Evolutionary conservation across 768 basidiomycete genomes (phyloP), one percentile per base, ranked within the genome.

Genomic region (Russula virescens): DNA sequence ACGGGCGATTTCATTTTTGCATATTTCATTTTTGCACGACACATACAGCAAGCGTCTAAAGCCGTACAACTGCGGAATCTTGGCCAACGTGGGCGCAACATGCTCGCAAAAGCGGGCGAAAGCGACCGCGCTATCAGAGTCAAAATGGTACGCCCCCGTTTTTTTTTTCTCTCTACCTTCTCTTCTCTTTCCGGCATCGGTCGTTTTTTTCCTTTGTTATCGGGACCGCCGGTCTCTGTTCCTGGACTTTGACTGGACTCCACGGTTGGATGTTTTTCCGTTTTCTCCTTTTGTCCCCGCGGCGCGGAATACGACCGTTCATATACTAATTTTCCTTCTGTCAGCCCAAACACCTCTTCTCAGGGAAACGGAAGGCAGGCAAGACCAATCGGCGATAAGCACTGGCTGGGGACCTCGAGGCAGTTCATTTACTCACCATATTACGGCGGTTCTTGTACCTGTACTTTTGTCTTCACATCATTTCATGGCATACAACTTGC

Each of bases 81-180:
- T 58, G 88, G 87, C 7, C 94, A 96, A 73, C 81, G 96, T 68
- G 83, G 82, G 58, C 88, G 93, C 63, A 96, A 96, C 73, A 84
- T 85, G 80, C 80, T 86, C 48, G 96, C 93, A 26, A 92, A 88
- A 72, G 95, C 94, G 43, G 91, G 91, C 62, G 96, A 99, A 81
- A 80, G 83, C 62, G 93, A 95, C 77, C 85, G 91, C 67, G 81
- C 81, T 13, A 93, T 93, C 76, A 81, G 77, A 71, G 81, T 80
- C 65, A 92, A 92, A 81, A 92, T 89, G 90, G 91, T 91, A 55
- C 14, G 80, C 77, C 26, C 34, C 35, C 57, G 43, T 26, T 47
- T 40, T 34, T 21, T 40, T 7, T 49, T 38, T 28, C 25, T 23
- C 1, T 28, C 38, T 8, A 21, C 6, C 10, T 19, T 4, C n/a